Evolutionary conservation across 371 early-diverging fungal species (phyloP), one percentile per base, ranked within the genome.

Genomic region (Phascolomyces articulosus): DNA sequence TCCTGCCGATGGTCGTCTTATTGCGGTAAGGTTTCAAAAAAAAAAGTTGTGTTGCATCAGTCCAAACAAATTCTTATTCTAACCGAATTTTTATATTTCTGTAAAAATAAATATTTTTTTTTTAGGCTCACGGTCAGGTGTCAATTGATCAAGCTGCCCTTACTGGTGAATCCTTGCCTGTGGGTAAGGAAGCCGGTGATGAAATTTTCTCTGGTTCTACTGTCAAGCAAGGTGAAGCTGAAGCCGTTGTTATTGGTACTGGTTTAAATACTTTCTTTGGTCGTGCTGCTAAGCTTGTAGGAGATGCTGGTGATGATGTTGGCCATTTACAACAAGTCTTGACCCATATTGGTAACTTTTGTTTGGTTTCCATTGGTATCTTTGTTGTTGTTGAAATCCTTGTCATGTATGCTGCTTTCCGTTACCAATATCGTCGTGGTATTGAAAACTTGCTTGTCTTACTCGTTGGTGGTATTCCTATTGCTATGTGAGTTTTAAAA

Each of bases 161-260:
- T 60, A 95, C 94, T 47, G 95, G 95, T 66, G 95, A 95, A 72
- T 86, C 92, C 58, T 75, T 91, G 26, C 87, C 91, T 41, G 87
- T 91, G 0, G 75, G 72, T 70, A 94, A 94, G 77, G 89, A 89
- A 58, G 73, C 83, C 44, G 86, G 85, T 60, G 87, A 90, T 59
- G 87, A 89, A 70, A 79, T 92, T 53, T 88, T 88, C 70, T 94
- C 94, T 59, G 85, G 85, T 57, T 87, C 90, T 13, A 93, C 95
- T 28, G 95, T 96, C 62, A 94, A 95, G 82, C 95, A 95, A 77
- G 97, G 97, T 65, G 94, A 95, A 77, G 95, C 93, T 48, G 85
- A 85, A 71, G 96, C 94, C 40, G 84, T 96, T 23, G 93, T 96
- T 54, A 92, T 93, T 49, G 87, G 86, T 64, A 96, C 95, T 54